Conservation (phyloP, 371 early-diverging fungal species). For the Actinomucor elegans region DNA sequence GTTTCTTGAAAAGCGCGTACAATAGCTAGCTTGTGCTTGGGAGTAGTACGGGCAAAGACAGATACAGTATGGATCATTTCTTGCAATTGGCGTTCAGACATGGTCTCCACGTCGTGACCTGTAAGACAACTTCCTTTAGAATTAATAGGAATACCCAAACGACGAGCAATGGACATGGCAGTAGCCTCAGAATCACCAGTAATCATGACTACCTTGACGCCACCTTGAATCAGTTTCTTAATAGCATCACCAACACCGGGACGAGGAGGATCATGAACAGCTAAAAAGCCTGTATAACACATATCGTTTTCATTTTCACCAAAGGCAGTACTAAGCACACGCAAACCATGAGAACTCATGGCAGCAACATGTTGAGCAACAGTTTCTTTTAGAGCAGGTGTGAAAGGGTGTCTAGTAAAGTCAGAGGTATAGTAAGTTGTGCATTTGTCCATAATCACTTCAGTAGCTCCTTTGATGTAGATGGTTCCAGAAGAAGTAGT, state of each 20-base stretch:
- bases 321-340: constrained; percentile 85
- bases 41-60: constrained; percentile 91
- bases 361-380: constrained; percentile 60
- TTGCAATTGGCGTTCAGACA: constrained; percentile 66
- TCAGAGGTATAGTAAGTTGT: constrained; percentile 56
- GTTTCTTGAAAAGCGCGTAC: constrained; percentile 76
- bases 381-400: constrained; percentile 48
- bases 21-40: constrained; percentile 88
- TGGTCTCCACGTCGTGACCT: constrained; percentile 69
- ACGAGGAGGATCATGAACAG: constrained; percentile 86
- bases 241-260: constrained; percentile 70
- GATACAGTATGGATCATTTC: constrained; percentile 56
- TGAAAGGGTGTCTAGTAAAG: constrained; percentile 34
- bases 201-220: constrained; percentile 86
- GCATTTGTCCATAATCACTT: constrained; percentile 71
- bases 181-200: constrained; percentile 90
- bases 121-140: constrained; percentile 60
- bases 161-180: constrained; percentile 77
- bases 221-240: constrained; percentile 60
- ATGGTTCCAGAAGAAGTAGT: constrained; percentile 14
- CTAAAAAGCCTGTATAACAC: constrained; percentile 80
- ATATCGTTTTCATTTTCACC: constrained; percentile 59
- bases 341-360: constrained; percentile 81
- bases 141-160: constrained; percentile 71
- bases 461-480: constrained; percentile 80